These are phyloP conservation scores for Saccharomyces hybrid DNA, from an alignment of 1,139 yeast genomes.

Conservation along the genomic window DNA sequence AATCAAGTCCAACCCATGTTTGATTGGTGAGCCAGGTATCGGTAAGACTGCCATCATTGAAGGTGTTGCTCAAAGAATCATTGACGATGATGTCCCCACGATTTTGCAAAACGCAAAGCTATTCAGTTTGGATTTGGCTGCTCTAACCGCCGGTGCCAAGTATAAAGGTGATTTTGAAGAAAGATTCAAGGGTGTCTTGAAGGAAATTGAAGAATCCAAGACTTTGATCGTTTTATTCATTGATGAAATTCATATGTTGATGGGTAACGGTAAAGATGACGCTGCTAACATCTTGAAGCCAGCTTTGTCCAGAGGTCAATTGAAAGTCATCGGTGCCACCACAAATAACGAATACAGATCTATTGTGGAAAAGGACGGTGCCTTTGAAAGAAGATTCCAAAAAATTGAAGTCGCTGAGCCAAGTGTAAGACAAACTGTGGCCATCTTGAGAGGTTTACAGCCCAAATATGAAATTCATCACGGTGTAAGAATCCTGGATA, in stretches of 20 bases:
- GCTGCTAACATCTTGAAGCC: conserved; percentile 97
- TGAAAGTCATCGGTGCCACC: conserved; percentile 98
- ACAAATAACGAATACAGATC: conserved; percentile 91
- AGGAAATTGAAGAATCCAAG: conserved; percentile 83
- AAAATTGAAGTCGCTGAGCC: conserved; percentile 94
- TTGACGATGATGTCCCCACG: conserved; percentile 90
- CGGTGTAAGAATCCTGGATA: conserved; percentile 92
- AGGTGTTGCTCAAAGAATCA: conserved; percentile 95
- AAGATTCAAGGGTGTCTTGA: conserved; percentile 89
- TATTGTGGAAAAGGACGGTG: conserved; percentile 92
- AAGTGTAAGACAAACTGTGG: conserved; percentile 85
- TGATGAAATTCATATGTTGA: conserved; percentile 96
- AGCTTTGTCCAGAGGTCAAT: conserved; percentile 89
- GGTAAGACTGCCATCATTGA: conserved; percentile 98
- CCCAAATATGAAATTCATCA: conserved; percentile 96
- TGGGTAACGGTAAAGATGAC: conserved; percentile 94
- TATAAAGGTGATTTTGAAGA: conserved; percentile 98
- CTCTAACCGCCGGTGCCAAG: conserved; percentile 96
- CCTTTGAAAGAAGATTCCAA: conserved; percentile 97
- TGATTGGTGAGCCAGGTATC: conserved; percentile 98
- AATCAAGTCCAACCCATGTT: conserved; percentile 90
- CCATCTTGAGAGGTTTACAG: conserved; percentile 92
- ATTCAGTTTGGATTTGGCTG: conserved; percentile 86
- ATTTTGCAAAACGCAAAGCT: conserved; percentile 73
- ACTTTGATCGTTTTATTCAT: conserved; percentile 82